Evolutionary conservation across 352 stramenopile genomes (phyloP).

Genomic region (Pythium brachiatum): DNA sequence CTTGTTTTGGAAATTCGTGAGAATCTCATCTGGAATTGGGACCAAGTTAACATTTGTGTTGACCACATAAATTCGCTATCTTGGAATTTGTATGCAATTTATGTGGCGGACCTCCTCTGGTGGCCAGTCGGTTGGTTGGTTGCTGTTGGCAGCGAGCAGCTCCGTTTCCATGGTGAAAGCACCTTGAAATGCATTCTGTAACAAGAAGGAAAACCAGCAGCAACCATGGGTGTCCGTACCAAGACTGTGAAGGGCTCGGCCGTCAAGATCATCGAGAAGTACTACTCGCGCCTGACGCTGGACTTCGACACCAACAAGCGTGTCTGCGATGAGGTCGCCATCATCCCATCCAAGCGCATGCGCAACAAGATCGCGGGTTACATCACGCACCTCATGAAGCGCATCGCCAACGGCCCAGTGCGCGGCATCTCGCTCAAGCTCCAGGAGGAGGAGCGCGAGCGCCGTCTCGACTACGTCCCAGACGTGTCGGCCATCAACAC

Average conservation of each 20-base stretch:
- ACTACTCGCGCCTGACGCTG: constrained; percentile 99
- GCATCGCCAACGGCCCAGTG: constrained; percentile 99
- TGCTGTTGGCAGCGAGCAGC: not conserved
- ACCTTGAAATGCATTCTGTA: constrained; percentile 14
- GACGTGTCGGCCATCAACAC: constrained; percentile 95
- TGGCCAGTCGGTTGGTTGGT: constrained; percentile 18
- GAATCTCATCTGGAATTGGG: not conserved
- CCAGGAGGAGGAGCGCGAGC: constrained; percentile 99
- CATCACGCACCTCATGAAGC: constrained; percentile 99
- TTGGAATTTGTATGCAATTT: not conserved
- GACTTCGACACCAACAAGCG: constrained; percentile 99
- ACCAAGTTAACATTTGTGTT: not conserved
- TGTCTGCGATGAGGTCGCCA: constrained; percentile 96
- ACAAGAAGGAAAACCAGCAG: constrained; percentile 37
- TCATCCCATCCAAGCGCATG: constrained; percentile 99
- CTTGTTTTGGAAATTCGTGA: constrained; percentile 1
- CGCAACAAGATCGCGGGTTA: constrained; percentile 99
- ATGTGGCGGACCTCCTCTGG: constrained; percentile 3
- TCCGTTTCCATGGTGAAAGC: not conserved
- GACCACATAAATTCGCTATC: constrained; percentile 6
- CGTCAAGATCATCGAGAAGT: constrained; percentile 99
- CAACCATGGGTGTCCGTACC: constrained; percentile 97
- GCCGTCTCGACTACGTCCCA: constrained; percentile 99
- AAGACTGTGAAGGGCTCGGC: constrained; percentile 99
- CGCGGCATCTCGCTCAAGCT: constrained; percentile 99